A percentile compares a stretch with the other conserved stretches of the same genome.
phyloP scores from a whole-genome alignment of 2,329 filamentous ascomycete genomes.

The Fusarium denticulatum region DNA sequence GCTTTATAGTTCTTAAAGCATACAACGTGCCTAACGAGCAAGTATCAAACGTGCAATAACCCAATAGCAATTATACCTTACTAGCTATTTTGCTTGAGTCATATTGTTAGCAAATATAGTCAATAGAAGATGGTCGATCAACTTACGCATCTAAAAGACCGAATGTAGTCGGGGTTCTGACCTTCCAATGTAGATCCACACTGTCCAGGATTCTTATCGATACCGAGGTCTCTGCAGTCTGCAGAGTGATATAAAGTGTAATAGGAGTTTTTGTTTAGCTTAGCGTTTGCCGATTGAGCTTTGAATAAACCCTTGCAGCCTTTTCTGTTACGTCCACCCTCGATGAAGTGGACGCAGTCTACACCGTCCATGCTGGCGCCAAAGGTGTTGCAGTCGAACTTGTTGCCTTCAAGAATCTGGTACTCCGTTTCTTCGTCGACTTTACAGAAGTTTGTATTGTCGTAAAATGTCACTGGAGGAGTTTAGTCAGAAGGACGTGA shows the following conservation, averaged over 20 bases:
- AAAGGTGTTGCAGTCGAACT: background rate
- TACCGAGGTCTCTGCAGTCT: background rate
- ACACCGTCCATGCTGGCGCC: background rate
- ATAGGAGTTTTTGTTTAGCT: background rate
- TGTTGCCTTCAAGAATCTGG: background rate
- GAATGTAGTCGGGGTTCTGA: background rate
- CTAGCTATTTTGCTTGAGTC: background rate
- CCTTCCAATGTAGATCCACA: no score
- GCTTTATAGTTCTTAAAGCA: no score
- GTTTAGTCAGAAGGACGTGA: background rate
- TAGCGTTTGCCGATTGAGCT: background rate
- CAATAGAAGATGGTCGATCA: rapidly evolving
- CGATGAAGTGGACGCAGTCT: background rate
- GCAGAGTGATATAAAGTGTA: background rate
- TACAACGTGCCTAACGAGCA: no score
- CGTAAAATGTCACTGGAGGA: background rate
- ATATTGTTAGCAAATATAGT: background rate
- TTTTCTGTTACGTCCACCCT: background rate
- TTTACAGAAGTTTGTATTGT: background rate
- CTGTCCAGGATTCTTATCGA: background rate
- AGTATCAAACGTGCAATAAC: no score
- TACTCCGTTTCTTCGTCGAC: background rate
- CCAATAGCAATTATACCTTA: no score
- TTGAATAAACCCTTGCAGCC: background rate
- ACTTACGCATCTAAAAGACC: background rate